Percentiles rank a stretch among this genome's conserved stretches.
phyloP scores from a whole-genome alignment of 441 rosid genomes.

The Rhodomyrtus psidioides region DNA sequence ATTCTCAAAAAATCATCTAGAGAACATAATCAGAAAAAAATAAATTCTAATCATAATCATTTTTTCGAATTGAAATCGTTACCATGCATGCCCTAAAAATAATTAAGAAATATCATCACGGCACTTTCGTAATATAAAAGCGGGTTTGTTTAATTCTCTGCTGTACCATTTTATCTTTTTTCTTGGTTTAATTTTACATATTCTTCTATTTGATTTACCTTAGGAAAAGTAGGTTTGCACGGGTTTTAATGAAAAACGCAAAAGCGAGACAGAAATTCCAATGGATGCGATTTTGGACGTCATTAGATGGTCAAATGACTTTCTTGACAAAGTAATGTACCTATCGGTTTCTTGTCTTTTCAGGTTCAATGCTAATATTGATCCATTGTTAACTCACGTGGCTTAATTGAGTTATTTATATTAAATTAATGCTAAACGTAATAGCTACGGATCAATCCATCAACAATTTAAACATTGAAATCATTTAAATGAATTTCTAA shows the following conservation, averaged over 20 bases:
- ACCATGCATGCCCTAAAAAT: background rate
- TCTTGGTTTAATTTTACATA: background rate
- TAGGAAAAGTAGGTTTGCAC: background rate
- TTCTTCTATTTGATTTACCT: background rate
- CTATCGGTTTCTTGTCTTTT: background rate
- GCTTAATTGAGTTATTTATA: background rate
- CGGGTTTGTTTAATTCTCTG: background rate
- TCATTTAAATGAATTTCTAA: background rate
- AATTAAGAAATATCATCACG: background rate
- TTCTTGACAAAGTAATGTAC: background rate
- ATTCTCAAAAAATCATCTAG: no score
- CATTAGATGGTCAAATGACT: background rate
- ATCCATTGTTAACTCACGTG: background rate
- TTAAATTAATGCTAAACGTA: background rate
- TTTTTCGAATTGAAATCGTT: no score
- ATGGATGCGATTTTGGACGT: background rate
- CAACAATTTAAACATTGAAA: background rate
- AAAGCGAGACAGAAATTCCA: background rate
- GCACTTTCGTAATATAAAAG: background rate
- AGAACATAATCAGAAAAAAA: no score
- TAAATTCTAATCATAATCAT: no score
- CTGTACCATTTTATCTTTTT: background rate
- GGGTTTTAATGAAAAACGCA: background rate
- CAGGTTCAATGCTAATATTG: background rate
- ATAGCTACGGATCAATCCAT: accelerated